Percentiles rank a stretch among this genome's conserved stretches.
Conservation (phyloP, 352 stramenopile species). For the Phytophthora sp. region DNA sequence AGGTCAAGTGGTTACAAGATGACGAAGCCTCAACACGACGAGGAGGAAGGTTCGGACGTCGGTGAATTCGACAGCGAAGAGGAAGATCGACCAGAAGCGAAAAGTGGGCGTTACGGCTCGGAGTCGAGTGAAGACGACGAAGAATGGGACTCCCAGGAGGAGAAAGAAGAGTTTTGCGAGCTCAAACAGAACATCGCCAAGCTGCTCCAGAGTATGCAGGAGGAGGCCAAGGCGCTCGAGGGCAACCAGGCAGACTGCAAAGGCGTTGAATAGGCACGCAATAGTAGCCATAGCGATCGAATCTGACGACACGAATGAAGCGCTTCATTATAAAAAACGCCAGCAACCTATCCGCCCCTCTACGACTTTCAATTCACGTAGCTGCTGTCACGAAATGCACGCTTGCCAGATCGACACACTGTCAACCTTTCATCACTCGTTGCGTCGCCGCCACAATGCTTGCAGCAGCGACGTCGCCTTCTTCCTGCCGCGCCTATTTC, state of each 20-base stretch:
- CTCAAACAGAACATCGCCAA: conserved; percentile 71
- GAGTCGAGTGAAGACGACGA: conserved; percentile 16
- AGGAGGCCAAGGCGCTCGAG: conserved; percentile 58
- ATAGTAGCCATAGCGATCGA: background rate
- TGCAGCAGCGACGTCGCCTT: conserved; percentile 9
- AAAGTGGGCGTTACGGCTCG: conserved; percentile 1
- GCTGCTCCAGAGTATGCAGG: conserved; percentile 63
- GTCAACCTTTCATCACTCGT: background rate
- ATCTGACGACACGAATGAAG: conserved; percentile 10
- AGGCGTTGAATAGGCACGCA: conserved; percentile 1
- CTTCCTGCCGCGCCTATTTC: conserved; percentile 44
- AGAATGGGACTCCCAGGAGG: conserved; percentile 62
- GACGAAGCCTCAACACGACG: conserved; percentile 43
- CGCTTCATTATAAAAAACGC: conserved; percentile 8
- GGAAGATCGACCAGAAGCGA: conserved; percentile 25
- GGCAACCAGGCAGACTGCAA: conserved; percentile 38
- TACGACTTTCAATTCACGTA: background rate
- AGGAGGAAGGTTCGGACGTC: conserved; percentile 30
- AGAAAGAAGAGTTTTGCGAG: conserved; percentile 65
- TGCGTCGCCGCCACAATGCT: background rate
- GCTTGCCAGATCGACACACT: background rate
- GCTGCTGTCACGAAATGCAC: background rate
- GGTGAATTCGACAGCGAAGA: conserved; percentile 22
- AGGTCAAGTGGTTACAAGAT: conserved; percentile 22
- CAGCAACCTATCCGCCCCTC: background rate